phyloP scores from a whole-genome alignment of 768 basidiomycete genomes.

The Tricholoma terreum region DNA sequence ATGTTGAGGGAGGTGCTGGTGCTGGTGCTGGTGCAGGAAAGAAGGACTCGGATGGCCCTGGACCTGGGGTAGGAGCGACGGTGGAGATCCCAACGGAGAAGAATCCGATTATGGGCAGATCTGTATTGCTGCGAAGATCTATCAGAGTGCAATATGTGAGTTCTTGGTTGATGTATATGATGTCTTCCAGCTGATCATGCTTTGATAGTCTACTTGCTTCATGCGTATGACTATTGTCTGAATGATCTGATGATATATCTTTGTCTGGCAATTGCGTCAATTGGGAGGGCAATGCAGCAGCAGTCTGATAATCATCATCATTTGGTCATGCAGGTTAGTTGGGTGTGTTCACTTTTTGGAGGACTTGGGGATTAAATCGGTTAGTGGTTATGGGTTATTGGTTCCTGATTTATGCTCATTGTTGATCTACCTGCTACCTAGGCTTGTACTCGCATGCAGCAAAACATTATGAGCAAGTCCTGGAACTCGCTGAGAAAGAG shows the following conservation, averaged over 20 bases:
- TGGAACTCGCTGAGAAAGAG: conserved; percentile 56
- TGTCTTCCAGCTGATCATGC: background rate
- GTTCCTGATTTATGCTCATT: too few relatives aligned
- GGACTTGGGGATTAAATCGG: too few relatives aligned
- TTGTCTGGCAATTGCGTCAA: conserved; percentile 76
- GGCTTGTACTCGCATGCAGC: conserved; percentile 81
- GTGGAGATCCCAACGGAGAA: conserved; percentile 60
- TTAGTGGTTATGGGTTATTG: too few relatives aligned
- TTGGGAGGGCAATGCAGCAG: conserved; percentile 91
- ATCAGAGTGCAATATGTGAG: conserved; percentile 89
- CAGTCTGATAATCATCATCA: conserved; percentile 95
- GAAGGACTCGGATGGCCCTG: conserved; percentile 1
- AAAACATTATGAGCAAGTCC: conserved; percentile 77
- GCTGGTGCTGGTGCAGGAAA: conserved; percentile 10
- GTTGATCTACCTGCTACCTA: conserved; percentile 25
- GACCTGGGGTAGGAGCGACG: conserved; percentile 1
- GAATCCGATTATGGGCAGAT: conserved; percentile 80
- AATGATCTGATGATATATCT: conserved; percentile 86
- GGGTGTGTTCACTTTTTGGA: too few relatives aligned
- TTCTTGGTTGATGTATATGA: conserved; percentile 8
- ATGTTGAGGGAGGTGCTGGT: conserved; percentile 21
- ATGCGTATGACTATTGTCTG: conserved; percentile 82
- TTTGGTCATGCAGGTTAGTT: conserved; percentile 84
- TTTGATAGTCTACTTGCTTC: conserved; percentile 78
- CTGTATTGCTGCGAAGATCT: conserved; percentile 80